A percentile compares a stretch with the other conserved stretches of the same genome.
These are phyloP conservation scores for Coemansia sp. DNA, from an alignment of 192 early-diverging fungal genomes.

Conservation along the genomic window DNA sequence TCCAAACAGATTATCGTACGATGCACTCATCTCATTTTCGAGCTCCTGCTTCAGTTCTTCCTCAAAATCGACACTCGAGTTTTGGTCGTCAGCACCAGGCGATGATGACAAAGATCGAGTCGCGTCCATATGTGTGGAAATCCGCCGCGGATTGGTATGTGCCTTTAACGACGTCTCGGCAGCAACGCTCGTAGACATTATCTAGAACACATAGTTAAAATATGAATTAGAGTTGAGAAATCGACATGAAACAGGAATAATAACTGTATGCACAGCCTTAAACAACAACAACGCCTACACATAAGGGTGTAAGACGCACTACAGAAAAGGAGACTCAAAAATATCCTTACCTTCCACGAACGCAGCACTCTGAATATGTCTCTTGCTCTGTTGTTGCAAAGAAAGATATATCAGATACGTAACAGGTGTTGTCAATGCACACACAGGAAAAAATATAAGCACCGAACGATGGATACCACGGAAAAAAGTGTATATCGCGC, in stretches of 20 bases:
- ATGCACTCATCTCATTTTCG: conserved; percentile 52
- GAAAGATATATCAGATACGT: conserved; percentile 1
- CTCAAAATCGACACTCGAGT: conserved; percentile 41
- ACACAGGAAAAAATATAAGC: too few species aligned
- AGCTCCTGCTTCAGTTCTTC: conserved; percentile 54
- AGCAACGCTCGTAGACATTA: conserved; percentile 53
- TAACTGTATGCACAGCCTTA: too few species aligned
- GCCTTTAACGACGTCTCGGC: conserved; percentile 34
- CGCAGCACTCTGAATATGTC: not conserved
- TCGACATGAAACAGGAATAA: not conserved
- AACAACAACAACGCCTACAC: too few species aligned
- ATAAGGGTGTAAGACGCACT: too few species aligned
- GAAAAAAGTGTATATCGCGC: not conserved
- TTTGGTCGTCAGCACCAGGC: conserved; percentile 31
- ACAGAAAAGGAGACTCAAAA: not conserved
- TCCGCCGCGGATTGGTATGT: conserved; percentile 13
- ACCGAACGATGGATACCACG: not conserved
- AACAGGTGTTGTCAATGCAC: conserved; percentile 3
- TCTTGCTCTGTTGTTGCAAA: not conserved
- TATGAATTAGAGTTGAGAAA: not conserved
- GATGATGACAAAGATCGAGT: conserved; percentile 33
- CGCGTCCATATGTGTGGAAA: conserved; percentile 23
- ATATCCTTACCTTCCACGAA: conserved; percentile 1
- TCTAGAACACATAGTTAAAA: conserved; percentile 5
- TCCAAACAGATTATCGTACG: conserved; percentile 47